Conservation (phyloP, 768 basidiomycete species). For the Albatrellus ellisii region DNA sequence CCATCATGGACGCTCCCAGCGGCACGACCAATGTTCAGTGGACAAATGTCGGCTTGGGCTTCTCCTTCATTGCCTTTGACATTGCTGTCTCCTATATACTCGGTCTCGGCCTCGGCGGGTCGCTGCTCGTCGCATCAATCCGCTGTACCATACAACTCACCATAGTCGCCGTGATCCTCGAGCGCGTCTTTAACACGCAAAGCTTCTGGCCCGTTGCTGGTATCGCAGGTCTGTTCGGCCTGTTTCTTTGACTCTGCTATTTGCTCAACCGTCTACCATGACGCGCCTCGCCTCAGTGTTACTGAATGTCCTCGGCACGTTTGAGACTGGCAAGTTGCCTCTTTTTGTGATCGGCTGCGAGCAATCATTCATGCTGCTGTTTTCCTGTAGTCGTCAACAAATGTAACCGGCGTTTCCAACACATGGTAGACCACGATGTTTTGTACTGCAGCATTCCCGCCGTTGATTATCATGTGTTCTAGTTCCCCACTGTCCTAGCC, state of each 20-base stretch:
- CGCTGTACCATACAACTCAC: constrained; percentile 72
- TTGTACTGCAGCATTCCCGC: background rate
- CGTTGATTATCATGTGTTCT: background rate
- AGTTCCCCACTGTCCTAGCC: constrained; percentile 56
- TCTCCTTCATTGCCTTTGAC: constrained; percentile 67
- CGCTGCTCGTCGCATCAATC: constrained; percentile 54
- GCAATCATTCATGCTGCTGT: background rate
- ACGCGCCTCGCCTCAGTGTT: constrained; percentile 28
- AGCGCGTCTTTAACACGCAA: constrained; percentile 63
- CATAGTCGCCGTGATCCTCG: constrained; percentile 55
- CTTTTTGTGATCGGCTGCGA: background rate
- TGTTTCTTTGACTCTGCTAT: background rate
- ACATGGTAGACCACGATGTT: constrained; percentile 44
- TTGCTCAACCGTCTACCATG: background rate
- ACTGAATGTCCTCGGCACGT: constrained; percentile 64
- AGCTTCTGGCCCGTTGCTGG: constrained; percentile 63
- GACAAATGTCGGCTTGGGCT: constrained; percentile 64
- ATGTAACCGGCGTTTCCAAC: constrained; percentile 50
- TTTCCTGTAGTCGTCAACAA: constrained; percentile 57
- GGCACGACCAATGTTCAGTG: constrained; percentile 34
- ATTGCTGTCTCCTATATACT: constrained; percentile 49
- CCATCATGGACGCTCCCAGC: constrained; percentile 20
- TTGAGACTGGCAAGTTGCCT: constrained; percentile 51
- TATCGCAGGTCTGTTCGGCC: constrained; percentile 46
- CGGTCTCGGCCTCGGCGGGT: constrained; percentile 53